Conservation (phyloP, 2,329 filamentous ascomycete genomes). For the Celoporthe dispersa region DNA sequence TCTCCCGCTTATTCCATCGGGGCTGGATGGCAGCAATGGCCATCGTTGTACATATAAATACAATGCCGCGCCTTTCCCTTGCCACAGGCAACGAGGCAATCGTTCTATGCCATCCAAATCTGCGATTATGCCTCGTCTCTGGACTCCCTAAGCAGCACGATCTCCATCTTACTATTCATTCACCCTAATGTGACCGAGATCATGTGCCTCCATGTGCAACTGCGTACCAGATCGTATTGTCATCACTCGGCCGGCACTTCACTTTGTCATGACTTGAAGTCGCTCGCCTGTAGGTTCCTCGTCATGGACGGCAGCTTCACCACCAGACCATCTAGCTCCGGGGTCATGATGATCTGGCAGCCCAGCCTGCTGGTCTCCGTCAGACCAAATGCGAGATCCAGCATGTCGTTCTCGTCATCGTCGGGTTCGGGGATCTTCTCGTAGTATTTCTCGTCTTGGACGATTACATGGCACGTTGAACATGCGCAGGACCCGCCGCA, state of each 20-base stretch:
- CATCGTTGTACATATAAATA: constrained; percentile 25
- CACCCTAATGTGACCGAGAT: not conserved
- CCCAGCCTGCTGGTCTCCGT: constrained; percentile 84
- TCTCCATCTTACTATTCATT: not conserved
- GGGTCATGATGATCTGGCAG: constrained; percentile 90
- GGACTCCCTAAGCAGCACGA: not conserved
- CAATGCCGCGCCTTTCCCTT: constrained; percentile 4
- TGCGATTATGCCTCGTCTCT: not conserved
- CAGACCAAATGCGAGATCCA: constrained; percentile 87
- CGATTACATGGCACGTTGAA: constrained; percentile 90
- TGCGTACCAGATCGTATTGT: not conserved
- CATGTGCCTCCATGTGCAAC: not conserved
- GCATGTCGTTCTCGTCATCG: constrained; percentile 82
- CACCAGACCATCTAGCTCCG: constrained; percentile 83
- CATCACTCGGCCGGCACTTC: not conserved
- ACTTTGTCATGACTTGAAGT: constrained; percentile 62
- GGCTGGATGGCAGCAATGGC: not conserved
- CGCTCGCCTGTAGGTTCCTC: constrained; percentile 91
- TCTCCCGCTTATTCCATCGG: constrained; percentile 2
- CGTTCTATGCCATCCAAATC: not conserved
- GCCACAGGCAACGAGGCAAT: constrained; percentile 1
- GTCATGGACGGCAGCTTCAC: constrained; percentile 93
- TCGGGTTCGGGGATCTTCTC: constrained; percentile 76
- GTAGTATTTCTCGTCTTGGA: constrained; percentile 73
- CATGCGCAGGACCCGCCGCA: constrained; percentile 94